Evolutionary conservation across 306 rosid species (phyloP), one percentile per base, ranked within the genome.

Genomic region (Gastrolobium villosum): DNA sequence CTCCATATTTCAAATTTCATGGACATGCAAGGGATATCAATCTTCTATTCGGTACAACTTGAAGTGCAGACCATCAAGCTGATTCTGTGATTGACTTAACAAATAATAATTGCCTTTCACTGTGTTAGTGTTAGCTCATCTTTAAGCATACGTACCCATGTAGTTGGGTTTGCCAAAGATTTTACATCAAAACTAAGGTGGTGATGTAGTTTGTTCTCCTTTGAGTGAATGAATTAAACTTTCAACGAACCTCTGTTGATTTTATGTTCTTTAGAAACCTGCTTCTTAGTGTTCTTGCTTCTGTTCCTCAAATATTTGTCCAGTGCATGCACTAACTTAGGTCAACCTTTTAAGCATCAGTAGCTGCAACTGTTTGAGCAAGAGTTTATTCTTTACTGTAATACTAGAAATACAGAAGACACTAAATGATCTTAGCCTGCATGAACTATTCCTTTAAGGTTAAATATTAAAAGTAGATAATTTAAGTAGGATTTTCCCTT

Each of bases 11-110:
- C 10, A 55, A 36, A 46, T 50, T 67, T 54, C 50, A 53, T 6
- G 41, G 14, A 32, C 52, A 74, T 37, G 10, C 20, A 36, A 69
- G 72, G 46, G 65, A 73, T 65, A 65, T 76, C 37, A 70, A 54
- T 54, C 50, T 77, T 77, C 55, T 71, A 26, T 77, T 60, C 44
- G 20, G 40, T 37, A 39, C 55, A 68, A 64, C 69, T 36, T 56
- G 28, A 14, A 41, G 52, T 39, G 26, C 61, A 39, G 52, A 56
- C 46, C 14, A 64, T 35, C 20, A 14, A 30, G 72, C 57, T 28
- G 46, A 71, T 71, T 54, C 36, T 64, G 26, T 72, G 50, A 72
- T 49, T 66, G 49, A 39, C 60, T 45, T 46, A 10, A 60, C 43
- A 49, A 61, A 59, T 62, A 70, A 59, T 55, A 20, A 54, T 41